phyloP scores from a whole-genome alignment of 163 green algal species.

The Chloromonas sp. region DNA sequence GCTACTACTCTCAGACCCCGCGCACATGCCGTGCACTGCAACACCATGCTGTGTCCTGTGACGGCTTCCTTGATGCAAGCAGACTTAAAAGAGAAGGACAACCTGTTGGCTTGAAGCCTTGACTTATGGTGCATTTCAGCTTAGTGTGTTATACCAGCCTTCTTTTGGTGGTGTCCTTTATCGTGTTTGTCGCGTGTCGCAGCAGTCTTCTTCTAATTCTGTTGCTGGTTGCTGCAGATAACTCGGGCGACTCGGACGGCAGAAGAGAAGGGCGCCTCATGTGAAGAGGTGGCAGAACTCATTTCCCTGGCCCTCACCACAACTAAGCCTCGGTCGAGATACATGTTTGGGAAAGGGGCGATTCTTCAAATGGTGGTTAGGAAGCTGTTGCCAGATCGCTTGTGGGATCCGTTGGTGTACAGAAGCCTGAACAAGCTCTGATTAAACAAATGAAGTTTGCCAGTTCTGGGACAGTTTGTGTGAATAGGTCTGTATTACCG shows the following conservation, averaged over 20 bases:
- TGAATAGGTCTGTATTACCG: background rate
- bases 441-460: background rate
- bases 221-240: background rate
- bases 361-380: background rate
- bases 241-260: background rate
- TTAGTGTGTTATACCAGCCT: no score
- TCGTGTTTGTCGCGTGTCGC: no score
- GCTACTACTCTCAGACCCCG: no score
- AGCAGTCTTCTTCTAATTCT: no score
- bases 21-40: no score
- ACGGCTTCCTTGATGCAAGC: background rate
- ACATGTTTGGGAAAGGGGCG: background rate
- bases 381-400: background rate
- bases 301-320: constrained; percentile 12
- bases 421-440: background rate
- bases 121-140: no score
- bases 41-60: no score
- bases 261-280: constrained; percentile 16
- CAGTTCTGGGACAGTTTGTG: background rate
- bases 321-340: background rate
- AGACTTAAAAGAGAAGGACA: no score
- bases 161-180: no score
- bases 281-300: constrained; percentile 16
- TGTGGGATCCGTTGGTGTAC: background rate
- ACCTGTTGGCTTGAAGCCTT: no score